These are phyloP conservation scores for Pterula multifida DNA, from an alignment of 1,284 basidiomycete genomes.

Conservation along the genomic window DNA sequence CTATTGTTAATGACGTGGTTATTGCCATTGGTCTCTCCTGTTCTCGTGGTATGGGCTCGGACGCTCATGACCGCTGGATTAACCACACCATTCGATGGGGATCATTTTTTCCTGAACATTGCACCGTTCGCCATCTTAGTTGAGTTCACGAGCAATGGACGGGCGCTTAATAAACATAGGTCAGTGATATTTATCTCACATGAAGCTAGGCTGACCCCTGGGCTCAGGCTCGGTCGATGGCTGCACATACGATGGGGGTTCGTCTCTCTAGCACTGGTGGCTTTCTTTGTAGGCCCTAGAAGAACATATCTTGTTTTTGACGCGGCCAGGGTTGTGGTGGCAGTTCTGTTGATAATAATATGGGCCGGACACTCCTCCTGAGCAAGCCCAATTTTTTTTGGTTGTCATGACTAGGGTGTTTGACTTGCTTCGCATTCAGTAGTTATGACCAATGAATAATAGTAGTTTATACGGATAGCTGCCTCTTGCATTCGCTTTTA, in stretches of 20 bases:
- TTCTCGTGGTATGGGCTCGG: slow-evolving; percentile 83
- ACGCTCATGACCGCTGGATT: slow-evolving; percentile 68
- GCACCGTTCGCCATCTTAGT: slow-evolving; percentile 56
- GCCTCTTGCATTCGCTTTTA: too few relatives aligned
- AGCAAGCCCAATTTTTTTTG: too few relatives aligned
- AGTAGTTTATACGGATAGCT: too few relatives aligned
- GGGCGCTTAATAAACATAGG: slow-evolving; percentile 26
- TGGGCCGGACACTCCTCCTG: neutral
- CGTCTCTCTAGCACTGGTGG: slow-evolving; percentile 32
- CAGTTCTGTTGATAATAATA: neutral
- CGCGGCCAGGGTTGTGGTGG: slow-evolving; percentile 24
- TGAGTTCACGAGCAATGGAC: slow-evolving; percentile 35
- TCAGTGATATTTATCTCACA: slow-evolving; percentile 13
- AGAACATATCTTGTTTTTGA: slow-evolving; percentile 53
- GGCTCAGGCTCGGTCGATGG: slow-evolving; percentile 24
- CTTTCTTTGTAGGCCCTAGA: slow-evolving; percentile 49
- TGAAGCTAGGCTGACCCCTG: slow-evolving; percentile 6
- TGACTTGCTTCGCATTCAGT: too few relatives aligned
- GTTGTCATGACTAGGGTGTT: too few relatives aligned
- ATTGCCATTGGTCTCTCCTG: slow-evolving; percentile 69
- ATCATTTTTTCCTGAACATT: slow-evolving; percentile 62
- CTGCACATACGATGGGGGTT: slow-evolving; percentile 36
- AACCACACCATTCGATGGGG: slow-evolving; percentile 63
- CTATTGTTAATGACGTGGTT: slow-evolving; percentile 77
- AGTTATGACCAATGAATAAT: too few relatives aligned